Percentiles rank a stretch among this genome's conserved stretches.
Conservation (phyloP, 495 filamentous ascomycete species). For the Chaetomium tenue region DNA sequence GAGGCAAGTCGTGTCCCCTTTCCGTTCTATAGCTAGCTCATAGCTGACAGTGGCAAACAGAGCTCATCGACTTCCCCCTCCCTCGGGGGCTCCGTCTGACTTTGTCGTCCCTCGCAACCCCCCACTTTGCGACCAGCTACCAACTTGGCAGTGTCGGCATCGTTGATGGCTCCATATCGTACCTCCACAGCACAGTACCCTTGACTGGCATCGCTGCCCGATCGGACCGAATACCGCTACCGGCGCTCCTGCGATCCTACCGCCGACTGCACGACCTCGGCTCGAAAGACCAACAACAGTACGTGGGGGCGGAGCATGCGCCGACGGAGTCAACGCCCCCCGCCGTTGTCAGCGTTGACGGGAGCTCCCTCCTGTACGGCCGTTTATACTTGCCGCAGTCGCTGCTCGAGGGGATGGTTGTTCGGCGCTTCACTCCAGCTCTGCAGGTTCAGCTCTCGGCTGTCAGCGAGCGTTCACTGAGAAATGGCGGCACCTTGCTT, state of each 20-base stretch:
- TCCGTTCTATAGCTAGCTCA: background rate
- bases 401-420: slow-evolving; percentile 81
- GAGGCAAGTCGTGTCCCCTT: slow-evolving; percentile 53
- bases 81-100: slow-evolving; percentile 77
- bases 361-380: slow-evolving; percentile 73
- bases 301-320: slow-evolving; percentile 2
- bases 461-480: slow-evolving; percentile 71
- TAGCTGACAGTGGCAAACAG: slow-evolving; percentile 41
- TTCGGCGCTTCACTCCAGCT: slow-evolving; percentile 75
- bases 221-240: slow-evolving; percentile 48
- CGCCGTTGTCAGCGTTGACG: slow-evolving; percentile 4
- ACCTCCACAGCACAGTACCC: slow-evolving; percentile 80
- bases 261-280: slow-evolving; percentile 43
- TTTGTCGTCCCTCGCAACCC: slow-evolving; percentile 84
- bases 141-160: slow-evolving; percentile 77
- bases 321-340: background rate
- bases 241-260: slow-evolving; percentile 49
- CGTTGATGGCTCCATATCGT: slow-evolving; percentile 88
- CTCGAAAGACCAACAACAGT: slow-evolving; percentile 19
- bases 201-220: slow-evolving; percentile 52
- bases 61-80: slow-evolving; percentile 78
- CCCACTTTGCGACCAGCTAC: slow-evolving; percentile 90
- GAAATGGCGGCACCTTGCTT: slow-evolving; percentile 72
- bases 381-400: slow-evolving; percentile 82
- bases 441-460: slow-evolving; percentile 76